Percentiles rank a stretch among this genome's conserved stretches.
Conservation (phyloP, 495 filamentous ascomycete genomes). For the Neurospora sp. region DNA sequence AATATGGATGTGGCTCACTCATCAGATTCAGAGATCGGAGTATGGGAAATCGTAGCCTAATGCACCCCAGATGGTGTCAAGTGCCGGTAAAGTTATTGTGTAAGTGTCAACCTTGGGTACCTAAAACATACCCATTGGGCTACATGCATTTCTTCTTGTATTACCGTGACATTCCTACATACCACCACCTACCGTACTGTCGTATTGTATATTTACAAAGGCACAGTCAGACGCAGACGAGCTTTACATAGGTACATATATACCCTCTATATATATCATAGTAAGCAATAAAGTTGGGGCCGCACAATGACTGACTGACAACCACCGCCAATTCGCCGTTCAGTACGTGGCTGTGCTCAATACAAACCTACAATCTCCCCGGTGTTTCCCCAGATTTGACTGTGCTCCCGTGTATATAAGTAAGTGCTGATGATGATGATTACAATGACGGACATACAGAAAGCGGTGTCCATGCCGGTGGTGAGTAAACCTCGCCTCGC, state of each 20-base stretch:
- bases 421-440: background rate
- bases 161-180: background rate
- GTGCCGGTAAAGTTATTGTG: background rate
- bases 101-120: background rate
- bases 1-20: background rate
- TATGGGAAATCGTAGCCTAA: background rate
- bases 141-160: background rate
- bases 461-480: background rate
- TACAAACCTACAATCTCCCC: background rate
- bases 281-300: background rate
- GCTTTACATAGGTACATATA: background rate
- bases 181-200: background rate
- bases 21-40: background rate
- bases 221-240: background rate
- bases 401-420: background rate
- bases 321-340: background rate
- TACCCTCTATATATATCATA: background rate
- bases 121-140: background rate
- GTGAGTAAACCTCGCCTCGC: background rate
- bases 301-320: background rate
- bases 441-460: background rate
- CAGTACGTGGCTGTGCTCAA: background rate
- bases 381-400: background rate
- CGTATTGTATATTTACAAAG: background rate
- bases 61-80: background rate